These are phyloP conservation scores for Vanrija sp. DNA, from an alignment of 1,284 basidiomycete species.

Conservation along the genomic window DNA sequence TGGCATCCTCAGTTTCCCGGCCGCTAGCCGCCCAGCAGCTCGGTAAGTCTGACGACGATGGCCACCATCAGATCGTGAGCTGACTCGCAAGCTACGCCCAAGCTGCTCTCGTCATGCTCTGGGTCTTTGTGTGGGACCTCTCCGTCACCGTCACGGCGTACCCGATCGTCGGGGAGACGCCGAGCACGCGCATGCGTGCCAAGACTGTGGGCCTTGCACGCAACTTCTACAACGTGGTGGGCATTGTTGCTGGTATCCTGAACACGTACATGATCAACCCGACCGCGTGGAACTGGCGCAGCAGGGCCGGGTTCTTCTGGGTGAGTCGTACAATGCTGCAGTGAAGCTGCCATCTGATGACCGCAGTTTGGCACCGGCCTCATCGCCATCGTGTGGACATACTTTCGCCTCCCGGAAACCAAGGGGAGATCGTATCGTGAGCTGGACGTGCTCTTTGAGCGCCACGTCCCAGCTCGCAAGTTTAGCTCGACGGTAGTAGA, in stretches of 20 bases:
- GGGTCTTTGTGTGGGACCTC: not conserved
- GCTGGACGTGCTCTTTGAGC: slow-evolving; percentile 46
- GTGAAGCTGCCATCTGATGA: not conserved
- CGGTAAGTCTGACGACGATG: too few species aligned
- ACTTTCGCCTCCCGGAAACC: slow-evolving; percentile 46
- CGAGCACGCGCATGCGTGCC: not conserved
- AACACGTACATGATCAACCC: not conserved
- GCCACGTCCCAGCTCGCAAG: slow-evolving; percentile 39
- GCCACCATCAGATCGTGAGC: too few species aligned
- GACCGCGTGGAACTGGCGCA: slow-evolving; percentile 21
- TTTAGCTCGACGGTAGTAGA: slow-evolving; percentile 39
- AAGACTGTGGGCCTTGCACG: not conserved
- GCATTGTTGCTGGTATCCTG: not conserved
- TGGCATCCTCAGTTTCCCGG: not conserved
- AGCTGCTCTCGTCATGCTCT: not conserved
- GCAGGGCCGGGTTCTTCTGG: slow-evolving; percentile 15
- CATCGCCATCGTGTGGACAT: slow-evolving; percentile 13
- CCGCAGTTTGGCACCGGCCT: slow-evolving; percentile 22
- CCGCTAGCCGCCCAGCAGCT: not conserved
- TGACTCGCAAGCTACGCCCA: not conserved
- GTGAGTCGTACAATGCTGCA: not conserved
- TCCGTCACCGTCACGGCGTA: not conserved
- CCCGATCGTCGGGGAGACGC: not conserved
- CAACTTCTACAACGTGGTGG: not conserved
- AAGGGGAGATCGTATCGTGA: slow-evolving; percentile 47